phyloP scores from a whole-genome alignment of 1,139 yeast genomes.

The Magnusiomyces fungicola region DNA sequence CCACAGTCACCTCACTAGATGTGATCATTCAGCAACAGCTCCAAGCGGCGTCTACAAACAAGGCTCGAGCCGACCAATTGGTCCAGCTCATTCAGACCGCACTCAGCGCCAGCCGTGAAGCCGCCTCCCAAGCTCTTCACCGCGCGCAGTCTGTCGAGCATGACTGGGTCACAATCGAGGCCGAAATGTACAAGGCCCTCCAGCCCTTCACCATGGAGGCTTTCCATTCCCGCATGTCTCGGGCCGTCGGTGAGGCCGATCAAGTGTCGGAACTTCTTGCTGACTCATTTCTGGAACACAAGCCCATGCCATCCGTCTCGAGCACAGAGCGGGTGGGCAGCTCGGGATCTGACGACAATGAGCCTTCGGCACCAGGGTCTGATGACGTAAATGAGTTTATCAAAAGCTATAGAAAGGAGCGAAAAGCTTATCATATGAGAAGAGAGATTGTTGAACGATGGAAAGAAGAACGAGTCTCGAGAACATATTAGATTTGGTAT shows the following conservation, averaged over 20 bases:
- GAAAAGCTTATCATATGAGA: conserved; percentile 48
- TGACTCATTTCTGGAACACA: conserved; percentile 27
- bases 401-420: conserved; percentile 38
- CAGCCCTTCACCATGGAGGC: conserved; percentile 33
- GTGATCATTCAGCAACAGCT: not conserved
- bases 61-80: not conserved
- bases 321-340: conserved; percentile 12
- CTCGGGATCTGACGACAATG: not conserved
- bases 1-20: not conserved
- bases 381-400: conserved; percentile 35
- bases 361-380: conserved; percentile 11
- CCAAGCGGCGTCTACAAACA: not conserved
- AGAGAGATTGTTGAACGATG: conserved; percentile 54
- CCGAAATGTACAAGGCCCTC: conserved; percentile 37
- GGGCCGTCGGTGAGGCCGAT: conserved; percentile 31
- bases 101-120: conserved; percentile 10
- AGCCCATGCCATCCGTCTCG: conserved; percentile 1
- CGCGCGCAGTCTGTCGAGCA: conserved; percentile 10
- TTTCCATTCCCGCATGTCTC: conserved; percentile 28
- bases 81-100: not conserved
- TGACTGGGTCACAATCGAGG: conserved; percentile 30
- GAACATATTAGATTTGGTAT: too few relatives aligned
- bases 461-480: conserved; percentile 58
- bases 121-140: conserved; percentile 8
- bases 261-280: conserved; percentile 31